Percentiles rank a stretch among this genome's conserved stretches.
Conservation (phyloP, 371 early-diverging fungal genomes). For the Lichtheimia hyalospora region DNA sequence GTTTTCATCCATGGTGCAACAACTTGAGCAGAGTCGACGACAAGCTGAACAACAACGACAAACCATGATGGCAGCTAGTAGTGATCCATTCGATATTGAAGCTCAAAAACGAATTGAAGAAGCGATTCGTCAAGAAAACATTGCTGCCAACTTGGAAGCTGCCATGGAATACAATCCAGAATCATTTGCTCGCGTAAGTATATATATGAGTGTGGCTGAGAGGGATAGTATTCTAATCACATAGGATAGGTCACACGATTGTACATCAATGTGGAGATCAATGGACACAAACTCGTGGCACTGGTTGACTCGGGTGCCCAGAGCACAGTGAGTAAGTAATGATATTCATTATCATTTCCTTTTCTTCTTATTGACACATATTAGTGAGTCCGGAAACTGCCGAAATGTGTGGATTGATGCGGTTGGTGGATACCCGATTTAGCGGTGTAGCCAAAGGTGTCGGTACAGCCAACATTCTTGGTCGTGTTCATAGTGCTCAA, state of each 20-base stretch:
- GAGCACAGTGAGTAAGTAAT: conserved; percentile 86
- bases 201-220: neutral
- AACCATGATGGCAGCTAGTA: conserved; percentile 61
- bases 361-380: neutral
- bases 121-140: conserved; percentile 83
- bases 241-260: conserved; percentile 74
- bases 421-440: conserved; percentile 88
- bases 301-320: conserved; percentile 98
- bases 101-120: conserved; percentile 92
- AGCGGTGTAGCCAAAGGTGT: conserved; percentile 94
- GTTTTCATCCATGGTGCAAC: conserved; percentile 65
- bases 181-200: conserved; percentile 76
- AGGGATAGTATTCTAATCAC: neutral
- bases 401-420: conserved; percentile 83
- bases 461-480: conserved; percentile 93
- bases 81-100: conserved; percentile 89
- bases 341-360: neutral
- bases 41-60: conserved; percentile 57
- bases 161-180: conserved; percentile 97
- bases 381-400: conserved; percentile 84
- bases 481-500: conserved; percentile 89
- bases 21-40: conserved; percentile 59
- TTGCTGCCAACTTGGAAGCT: conserved; percentile 82
- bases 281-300: conserved; percentile 85
- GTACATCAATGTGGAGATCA: conserved; percentile 88